Percentiles rank a stretch among this genome's conserved stretches.
Conservation (phyloP, 2,329 filamentous ascomycete genomes). For the Colletotrichum sp. region DNA sequence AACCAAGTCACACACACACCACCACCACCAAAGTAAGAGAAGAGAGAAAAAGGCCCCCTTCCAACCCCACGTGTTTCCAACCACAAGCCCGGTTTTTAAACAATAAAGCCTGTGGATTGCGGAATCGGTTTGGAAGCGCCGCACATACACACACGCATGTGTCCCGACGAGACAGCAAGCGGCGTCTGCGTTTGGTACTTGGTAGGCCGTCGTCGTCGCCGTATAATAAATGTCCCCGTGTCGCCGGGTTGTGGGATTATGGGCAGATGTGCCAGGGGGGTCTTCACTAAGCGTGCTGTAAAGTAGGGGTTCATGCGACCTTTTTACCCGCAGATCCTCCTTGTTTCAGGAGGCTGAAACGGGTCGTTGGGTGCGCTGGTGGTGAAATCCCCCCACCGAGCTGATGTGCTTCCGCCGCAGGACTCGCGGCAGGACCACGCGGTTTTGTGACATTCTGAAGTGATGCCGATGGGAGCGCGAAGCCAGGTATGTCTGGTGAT, state of each 20-base stretch:
- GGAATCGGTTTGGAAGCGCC: not conserved
- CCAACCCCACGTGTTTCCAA: not conserved
- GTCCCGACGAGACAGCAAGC: not conserved
- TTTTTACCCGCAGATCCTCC: not conserved
- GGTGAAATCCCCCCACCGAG: not conserved
- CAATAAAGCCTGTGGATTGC: not conserved
- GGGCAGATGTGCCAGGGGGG: not conserved
- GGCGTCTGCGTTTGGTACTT: not conserved
- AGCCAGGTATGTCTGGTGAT: not conserved
- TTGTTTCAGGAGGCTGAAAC: constrained; percentile 22
- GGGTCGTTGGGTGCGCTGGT: not conserved
- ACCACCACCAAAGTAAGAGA: not conserved
- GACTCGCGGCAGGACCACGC: not conserved
- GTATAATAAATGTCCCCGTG: not conserved
- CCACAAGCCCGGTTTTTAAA: not conserved
- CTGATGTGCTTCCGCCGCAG: constrained; percentile 1
- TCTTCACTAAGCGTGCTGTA: not conserved
- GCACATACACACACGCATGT: not conserved
- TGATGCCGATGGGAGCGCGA: not conserved
- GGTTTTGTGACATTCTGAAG: not conserved
- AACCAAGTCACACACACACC: not conserved
- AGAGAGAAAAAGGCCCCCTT: not conserved
- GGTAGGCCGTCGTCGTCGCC: not conserved
- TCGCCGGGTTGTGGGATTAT: not conserved
- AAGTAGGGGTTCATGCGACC: not conserved